Evolutionary conservation across 352 stramenopile species (phyloP), one percentile per base, ranked within the genome.

Genomic region (Globisporangium cystogenes): DNA sequence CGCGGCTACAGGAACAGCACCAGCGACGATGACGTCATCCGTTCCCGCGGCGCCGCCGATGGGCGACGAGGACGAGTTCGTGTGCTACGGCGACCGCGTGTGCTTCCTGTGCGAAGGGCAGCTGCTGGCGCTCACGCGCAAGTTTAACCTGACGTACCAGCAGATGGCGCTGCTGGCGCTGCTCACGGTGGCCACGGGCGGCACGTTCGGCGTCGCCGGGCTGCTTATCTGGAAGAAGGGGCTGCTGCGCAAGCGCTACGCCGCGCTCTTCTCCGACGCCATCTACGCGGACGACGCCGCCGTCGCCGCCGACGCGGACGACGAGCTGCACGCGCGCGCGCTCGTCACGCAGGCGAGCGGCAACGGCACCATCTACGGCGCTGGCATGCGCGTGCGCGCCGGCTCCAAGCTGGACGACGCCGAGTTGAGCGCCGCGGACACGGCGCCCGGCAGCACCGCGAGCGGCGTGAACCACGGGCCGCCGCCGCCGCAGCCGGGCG

Each of bases 141-240:
- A 87, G 53, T 81, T 87, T 43, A 90, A 90, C 51, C 53, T 90
- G n/a, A 83, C 75, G 44, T 88, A 88, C 56, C 50, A 83, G 48
- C 80, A 88, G 68, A 83, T 88, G 75, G 71, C 70, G 42, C 47
- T 86, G 23, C 48, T 90, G 7, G 73, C 65, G 12, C 59, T 75
- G 24, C 69, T 69, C 21, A 87, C 80, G 20, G 51, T 87, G 15
- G 57, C 62, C 8, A 84, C 61, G 0, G 76, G 80, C 33, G 80
- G 80, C 0, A 60, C 86, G 21, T 68, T 90, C 67, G 80, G 75
- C 53, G 53, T 87, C 53, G 80, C 76, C 4, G 78, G 75, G 40
- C 77, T 87, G 46, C 78, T 88, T 49, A 72, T 88, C 33, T 87
- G 75, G 76, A 67, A 74, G 41, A 86, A 82, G 37, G 80, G 76